A percentile compares a stretch with the other conserved stretches of the same genome.
Evolutionary conservation across 768 basidiomycete species (phyloP).

Genomic region (Candolleomyces eurysporus): DNA sequence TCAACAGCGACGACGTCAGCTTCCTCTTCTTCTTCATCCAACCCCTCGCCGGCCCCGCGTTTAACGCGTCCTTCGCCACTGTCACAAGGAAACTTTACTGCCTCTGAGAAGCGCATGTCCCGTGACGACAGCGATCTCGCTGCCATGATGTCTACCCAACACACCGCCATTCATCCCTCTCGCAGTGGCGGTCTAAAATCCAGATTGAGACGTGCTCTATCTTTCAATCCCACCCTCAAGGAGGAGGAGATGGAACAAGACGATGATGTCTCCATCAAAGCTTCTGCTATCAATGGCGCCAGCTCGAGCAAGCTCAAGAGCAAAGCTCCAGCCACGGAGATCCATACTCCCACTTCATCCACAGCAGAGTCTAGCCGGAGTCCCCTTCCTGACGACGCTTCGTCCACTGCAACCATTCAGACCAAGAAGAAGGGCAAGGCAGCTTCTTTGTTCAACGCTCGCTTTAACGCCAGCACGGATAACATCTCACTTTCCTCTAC

Average conservation of each 20-base stretch:
- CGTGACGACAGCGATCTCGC: slow-evolving; percentile 72
- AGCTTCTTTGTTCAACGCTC: slow-evolving; percentile 81
- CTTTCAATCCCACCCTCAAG: slow-evolving; percentile 53
- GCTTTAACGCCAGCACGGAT: slow-evolving; percentile 84
- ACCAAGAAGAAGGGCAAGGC: slow-evolving; percentile 73
- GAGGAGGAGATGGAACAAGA: slow-evolving; percentile 47
- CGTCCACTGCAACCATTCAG: slow-evolving; percentile 43
- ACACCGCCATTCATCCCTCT: slow-evolving; percentile 35
- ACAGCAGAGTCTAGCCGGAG: slow-evolving; percentile 24
- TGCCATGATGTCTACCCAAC: slow-evolving; percentile 45
- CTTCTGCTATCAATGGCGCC: slow-evolving; percentile 29
- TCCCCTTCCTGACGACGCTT: slow-evolving; percentile 35
- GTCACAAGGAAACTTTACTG: slow-evolving; percentile 62
- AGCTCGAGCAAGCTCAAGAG: slow-evolving; percentile 28
- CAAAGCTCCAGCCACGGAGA: slow-evolving; percentile 27
- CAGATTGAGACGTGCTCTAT: slow-evolving; percentile 68
- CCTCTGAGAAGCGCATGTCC: slow-evolving; percentile 73
- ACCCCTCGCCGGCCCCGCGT: slow-evolving; percentile 32
- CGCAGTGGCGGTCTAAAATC: slow-evolving; percentile 76
- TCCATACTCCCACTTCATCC: slow-evolving; percentile 19
- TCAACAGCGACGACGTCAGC: slow-evolving; percentile 31
- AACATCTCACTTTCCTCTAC: slow-evolving; percentile 95
- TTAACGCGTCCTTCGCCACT: slow-evolving; percentile 63
- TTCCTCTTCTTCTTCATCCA: slow-evolving; percentile 28
- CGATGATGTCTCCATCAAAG: slow-evolving; percentile 44